Conservation (phyloP, 805 yeast species). For the Danielia oregonensis region DNA sequence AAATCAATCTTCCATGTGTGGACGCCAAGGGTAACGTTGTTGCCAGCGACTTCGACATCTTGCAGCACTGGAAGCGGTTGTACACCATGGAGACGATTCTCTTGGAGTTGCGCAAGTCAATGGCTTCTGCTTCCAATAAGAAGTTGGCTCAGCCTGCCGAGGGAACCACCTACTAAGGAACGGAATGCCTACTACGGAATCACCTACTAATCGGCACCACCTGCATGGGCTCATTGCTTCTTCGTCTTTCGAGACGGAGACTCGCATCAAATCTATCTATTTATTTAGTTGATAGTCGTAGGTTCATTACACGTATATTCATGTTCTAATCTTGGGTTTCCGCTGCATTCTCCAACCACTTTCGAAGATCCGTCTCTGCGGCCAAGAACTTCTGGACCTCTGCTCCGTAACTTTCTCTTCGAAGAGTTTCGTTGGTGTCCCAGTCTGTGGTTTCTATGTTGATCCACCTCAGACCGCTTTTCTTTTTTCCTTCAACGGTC, state of each 20-base stretch:
- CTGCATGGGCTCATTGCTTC: neutral
- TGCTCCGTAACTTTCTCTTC: conserved; percentile 15
- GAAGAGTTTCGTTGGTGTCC: conserved; percentile 27
- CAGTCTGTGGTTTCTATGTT: conserved; percentile 37
- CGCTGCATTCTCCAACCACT: conserved; percentile 27
- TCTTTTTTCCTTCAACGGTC: conserved; percentile 25
- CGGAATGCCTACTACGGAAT: too few relatives aligned
- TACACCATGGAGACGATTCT: conserved; percentile 92
- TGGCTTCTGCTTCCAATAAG: conserved; percentile 81
- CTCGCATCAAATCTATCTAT: too few relatives aligned
- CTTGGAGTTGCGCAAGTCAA: conserved; percentile 76
- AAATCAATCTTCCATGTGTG: conserved; percentile 91
- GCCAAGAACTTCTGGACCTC: conserved; percentile 32
- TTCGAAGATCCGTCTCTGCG: conserved; percentile 37
- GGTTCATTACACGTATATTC: too few relatives aligned
- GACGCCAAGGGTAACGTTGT: conserved; percentile 54
- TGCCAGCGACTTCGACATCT: conserved; percentile 52
- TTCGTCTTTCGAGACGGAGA: too few relatives aligned
- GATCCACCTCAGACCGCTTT: conserved; percentile 26
- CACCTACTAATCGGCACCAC: neutral
- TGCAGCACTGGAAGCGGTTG: conserved; percentile 83
- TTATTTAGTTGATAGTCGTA: too few relatives aligned
- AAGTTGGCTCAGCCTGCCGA: conserved; percentile 89
- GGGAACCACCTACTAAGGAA: conserved; percentile 59
- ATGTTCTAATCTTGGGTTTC: too few relatives aligned